phyloP scores from a whole-genome alignment of 768 basidiomycete genomes.

The Phaeolepiota aurea region DNA sequence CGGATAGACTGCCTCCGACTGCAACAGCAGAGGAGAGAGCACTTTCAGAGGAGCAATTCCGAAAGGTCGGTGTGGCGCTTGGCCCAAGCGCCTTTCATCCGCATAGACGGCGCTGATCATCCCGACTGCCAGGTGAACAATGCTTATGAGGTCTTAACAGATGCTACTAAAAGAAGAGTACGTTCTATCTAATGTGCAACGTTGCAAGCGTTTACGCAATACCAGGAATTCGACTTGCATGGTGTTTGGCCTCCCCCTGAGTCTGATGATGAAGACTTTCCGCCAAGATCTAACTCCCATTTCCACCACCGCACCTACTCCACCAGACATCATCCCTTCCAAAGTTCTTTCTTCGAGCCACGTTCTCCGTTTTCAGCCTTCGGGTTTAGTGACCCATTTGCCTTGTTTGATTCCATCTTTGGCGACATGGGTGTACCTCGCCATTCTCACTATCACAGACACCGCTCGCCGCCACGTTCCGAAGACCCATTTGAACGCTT shows the following conservation, averaged over 20 bases:
- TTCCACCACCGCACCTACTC: constrained; percentile 13
- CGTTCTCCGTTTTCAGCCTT: constrained; percentile 24
- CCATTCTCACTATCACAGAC: constrained; percentile 18
- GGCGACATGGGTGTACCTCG: constrained; percentile 25
- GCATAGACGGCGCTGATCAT: background rate
- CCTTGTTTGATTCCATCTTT: constrained; percentile 67
- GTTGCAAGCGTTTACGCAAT: constrained; percentile 2
- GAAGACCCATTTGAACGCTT: constrained; percentile 25
- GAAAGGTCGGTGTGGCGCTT: constrained; percentile 18
- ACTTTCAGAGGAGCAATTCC: constrained; percentile 47
- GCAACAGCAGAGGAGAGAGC: constrained; percentile 52
- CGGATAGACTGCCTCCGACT: constrained; percentile 55
- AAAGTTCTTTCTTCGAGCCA: constrained; percentile 31
- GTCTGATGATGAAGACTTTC: constrained; percentile 17
- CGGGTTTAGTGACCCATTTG: constrained; percentile 67
- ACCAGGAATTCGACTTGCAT: constrained; percentile 57
- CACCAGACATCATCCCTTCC: constrained; percentile 24
- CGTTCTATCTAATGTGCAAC: constrained; percentile 8
- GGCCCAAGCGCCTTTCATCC: background rate
- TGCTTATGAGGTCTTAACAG: constrained; percentile 68
- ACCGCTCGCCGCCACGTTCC: constrained; percentile 13
- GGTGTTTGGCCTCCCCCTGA: constrained; percentile 70
- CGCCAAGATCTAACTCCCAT: constrained; percentile 11
- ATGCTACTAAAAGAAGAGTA: constrained; percentile 51
- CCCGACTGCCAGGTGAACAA: constrained; percentile 50